Evolutionary conservation across 345 rosid species (phyloP), one percentile per base, ranked within the genome.

Genomic region (Nasturtium officinale): DNA sequence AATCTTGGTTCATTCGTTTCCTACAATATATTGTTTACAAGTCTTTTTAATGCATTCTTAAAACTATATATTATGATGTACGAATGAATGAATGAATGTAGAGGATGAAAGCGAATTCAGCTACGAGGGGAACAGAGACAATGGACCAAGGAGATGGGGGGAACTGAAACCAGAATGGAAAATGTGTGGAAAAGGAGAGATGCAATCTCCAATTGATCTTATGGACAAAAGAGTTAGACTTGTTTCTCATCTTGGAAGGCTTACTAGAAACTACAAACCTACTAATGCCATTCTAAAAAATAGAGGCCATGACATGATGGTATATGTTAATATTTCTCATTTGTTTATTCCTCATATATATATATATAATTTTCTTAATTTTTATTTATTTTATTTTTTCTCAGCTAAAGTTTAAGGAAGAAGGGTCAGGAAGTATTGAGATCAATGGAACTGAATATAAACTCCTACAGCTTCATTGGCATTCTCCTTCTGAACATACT

Each of bases 181-280:
- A 21, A 26, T 63, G 5, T 94, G 98, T 17, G 65, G 78, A 53
- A 83, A 81, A 43, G 98, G 97, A 72, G 23, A 80, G 3, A 86
- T 88, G 91, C 97, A 94, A 60, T 94, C 98, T 52, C 98, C 97
- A 0, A 85, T 91, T 26, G 93, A 91, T 81, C 69, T 94, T n/a
- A 43, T 75, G 61, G 52, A 78, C 29, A 75, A 87, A 48, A 85
- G 88, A 62, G 90, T 89, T 67, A 32, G 75, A 51, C 12, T 85
- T 10, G 88, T 86, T 30, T 71, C 90, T 16, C 75, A 82, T 67
- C 69, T 87, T 15, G 86, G 82, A 33, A 79, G 77, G 50, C 86
- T 94, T 25, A 83, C 45, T 3, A 81, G 83, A 77, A 66, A 71
- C 56, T 89, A 94, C 64, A 76, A 74, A 64, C 83, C 91, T 5